These are phyloP conservation scores for Metschnikowia noctiluminum DNA, from an alignment of 805 yeast species.

Conservation along the genomic window DNA sequence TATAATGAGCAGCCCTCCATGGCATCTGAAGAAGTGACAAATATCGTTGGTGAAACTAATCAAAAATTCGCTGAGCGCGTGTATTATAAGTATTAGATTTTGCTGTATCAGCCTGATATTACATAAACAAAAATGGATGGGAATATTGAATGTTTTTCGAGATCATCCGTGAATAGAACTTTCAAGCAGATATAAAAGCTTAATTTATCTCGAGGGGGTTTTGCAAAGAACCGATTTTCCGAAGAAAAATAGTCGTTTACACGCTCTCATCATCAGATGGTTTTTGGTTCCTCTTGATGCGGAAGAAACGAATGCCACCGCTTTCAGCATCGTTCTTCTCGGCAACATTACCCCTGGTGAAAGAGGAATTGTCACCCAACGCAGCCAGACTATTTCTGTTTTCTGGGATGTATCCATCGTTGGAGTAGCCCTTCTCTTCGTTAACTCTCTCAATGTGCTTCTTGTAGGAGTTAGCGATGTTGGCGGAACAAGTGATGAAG, in stretches of 20 bases:
- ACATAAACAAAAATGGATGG: constrained; percentile 1
- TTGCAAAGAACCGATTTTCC: background rate
- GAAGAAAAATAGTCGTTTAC: constrained; percentile 14
- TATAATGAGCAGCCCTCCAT: too few relatives aligned
- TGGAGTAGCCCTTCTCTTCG: constrained; percentile 20
- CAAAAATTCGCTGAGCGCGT: background rate
- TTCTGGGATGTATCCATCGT: constrained; percentile 18
- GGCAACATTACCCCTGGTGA: constrained; percentile 36
- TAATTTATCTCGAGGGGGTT: too few relatives aligned
- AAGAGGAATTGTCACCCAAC: constrained; percentile 39
- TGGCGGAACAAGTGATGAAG: constrained; percentile 50
- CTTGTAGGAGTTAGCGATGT: constrained; percentile 47
- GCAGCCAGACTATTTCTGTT: constrained; percentile 19
- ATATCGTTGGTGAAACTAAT: background rate
- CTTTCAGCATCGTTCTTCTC: constrained; percentile 39
- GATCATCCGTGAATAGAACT: background rate
- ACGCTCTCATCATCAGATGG: constrained; percentile 44
- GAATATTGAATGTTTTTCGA: background rate
- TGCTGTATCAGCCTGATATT: constrained; percentile 7
- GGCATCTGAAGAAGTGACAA: background rate
- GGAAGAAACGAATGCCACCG: constrained; percentile 73
- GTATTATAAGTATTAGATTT: constrained; percentile 2
- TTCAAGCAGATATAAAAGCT: background rate
- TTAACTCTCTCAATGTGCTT: constrained; percentile 44
- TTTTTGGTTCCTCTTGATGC: constrained; percentile 56